Evolutionary conservation across 169 alveolate species (phyloP).

Genomic region (Plasmodium vivax): DNA sequence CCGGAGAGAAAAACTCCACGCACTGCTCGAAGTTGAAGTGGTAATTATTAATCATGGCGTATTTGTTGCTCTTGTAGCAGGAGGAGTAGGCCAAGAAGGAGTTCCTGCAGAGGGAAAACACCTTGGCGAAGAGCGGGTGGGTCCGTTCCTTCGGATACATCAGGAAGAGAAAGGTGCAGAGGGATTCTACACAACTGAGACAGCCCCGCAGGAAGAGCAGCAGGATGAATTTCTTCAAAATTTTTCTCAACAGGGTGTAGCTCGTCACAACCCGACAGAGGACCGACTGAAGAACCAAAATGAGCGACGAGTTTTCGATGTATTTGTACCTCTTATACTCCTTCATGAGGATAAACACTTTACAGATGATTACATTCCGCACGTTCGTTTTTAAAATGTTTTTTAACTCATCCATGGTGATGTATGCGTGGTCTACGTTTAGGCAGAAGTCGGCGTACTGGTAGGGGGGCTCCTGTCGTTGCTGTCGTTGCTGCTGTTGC

Average conservation of each 20-base stretch:
- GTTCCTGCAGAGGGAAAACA: constrained; percentile 44
- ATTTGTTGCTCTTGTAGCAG: constrained; percentile 43
- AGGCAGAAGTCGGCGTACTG: constrained; percentile 7
- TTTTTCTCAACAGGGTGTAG: background rate
- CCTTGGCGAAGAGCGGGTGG: background rate
- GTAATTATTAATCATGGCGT: constrained; percentile 35
- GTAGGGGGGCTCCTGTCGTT: background rate
- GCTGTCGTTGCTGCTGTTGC: too few relatives aligned
- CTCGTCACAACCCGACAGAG: constrained; percentile 27
- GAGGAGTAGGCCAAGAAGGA: constrained; percentile 23
- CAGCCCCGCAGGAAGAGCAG: constrained; percentile 62
- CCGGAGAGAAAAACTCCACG: constrained; percentile 40
- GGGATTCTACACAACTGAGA: constrained; percentile 19
- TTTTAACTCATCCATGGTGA: constrained; percentile 50
- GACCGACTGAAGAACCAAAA: constrained; percentile 7
- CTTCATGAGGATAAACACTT: constrained; percentile 19
- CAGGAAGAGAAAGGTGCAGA: constrained; percentile 24
- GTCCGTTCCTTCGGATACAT: constrained; percentile 11
- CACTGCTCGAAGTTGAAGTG: constrained; percentile 20
- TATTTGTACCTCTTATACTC: constrained; percentile 53
- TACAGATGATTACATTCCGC: constrained; percentile 44
- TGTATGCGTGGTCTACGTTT: background rate
- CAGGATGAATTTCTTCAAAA: constrained; percentile 25
- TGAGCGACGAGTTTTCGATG: constrained; percentile 44
- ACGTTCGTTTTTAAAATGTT: constrained; percentile 27